phyloP scores from a whole-genome alignment of 2,329 filamentous ascomycete species.

The Byssoonygena ceratinophila region DNA sequence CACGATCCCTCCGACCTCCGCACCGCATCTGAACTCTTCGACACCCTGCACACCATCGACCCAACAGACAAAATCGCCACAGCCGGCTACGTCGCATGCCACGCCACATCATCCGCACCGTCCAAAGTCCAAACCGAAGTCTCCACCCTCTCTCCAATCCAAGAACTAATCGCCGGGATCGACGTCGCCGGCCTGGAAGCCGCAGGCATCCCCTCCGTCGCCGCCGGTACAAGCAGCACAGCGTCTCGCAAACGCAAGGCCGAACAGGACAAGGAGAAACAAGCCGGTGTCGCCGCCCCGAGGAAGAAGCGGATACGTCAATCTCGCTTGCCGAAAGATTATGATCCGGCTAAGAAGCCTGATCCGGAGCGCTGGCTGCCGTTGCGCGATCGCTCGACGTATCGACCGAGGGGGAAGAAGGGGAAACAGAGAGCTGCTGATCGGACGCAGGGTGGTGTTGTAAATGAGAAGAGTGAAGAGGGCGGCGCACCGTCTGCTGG shows the following conservation, averaged over 20 bases:
- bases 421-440: slow-evolving; percentile 71
- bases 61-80: slow-evolving; percentile 55
- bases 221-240: slow-evolving; percentile 18
- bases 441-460: slow-evolving; percentile 73
- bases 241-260: slow-evolving; percentile 33
- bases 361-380: slow-evolving; percentile 93
- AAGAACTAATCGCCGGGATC: slow-evolving; percentile 35
- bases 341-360: slow-evolving; percentile 62
- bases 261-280: slow-evolving; percentile 21
- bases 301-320: slow-evolving; percentile 36
- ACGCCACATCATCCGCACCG: slow-evolving; percentile 47
- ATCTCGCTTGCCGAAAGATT: slow-evolving; percentile 40
- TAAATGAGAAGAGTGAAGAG: slow-evolving; percentile 60
- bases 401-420: slow-evolving; percentile 84
- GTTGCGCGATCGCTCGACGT: slow-evolving; percentile 75
- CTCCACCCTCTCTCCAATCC: slow-evolving; percentile 30
- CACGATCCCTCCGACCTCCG: slow-evolving; percentile 56
- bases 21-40: slow-evolving; percentile 68
- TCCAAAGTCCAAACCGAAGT: slow-evolving; percentile 29
- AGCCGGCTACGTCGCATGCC: slow-evolving; percentile 77
- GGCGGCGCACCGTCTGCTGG: slow-evolving; percentile 26
- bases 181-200: slow-evolving; percentile 38
- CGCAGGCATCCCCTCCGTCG: slow-evolving; percentile 33
- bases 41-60: slow-evolving; percentile 56
- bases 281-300: slow-evolving; percentile 24